Evolutionary conservation across 495 filamentous ascomycete genomes (phyloP).

Genomic region (Chaetomidium leptoderma): DNA sequence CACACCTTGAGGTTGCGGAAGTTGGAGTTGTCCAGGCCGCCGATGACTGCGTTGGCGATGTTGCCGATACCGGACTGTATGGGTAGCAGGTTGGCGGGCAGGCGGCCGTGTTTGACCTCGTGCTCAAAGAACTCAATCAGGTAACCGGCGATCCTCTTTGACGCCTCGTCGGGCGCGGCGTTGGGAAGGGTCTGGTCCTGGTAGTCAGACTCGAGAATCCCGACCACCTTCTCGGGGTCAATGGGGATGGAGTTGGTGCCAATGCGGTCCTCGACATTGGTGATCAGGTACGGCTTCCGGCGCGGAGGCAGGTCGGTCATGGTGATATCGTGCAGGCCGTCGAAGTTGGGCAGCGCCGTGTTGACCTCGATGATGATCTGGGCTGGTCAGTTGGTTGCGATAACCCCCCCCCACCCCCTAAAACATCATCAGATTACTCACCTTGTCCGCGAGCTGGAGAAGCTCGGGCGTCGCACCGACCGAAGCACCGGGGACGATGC

Average conservation of each 20-base stretch:
- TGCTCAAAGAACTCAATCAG: conserved; percentile 82
- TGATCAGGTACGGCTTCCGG: conserved; percentile 83
- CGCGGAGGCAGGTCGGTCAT: conserved; percentile 76
- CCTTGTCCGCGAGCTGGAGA: conserved; percentile 83
- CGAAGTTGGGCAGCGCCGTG: conserved; percentile 76
- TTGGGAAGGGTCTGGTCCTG: conserved; percentile 78
- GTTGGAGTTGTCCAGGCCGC: conserved; percentile 75
- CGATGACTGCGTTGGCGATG: conserved; percentile 90
- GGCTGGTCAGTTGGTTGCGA: too few species aligned
- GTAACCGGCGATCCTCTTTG: conserved; percentile 69
- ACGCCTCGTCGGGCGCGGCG: conserved; percentile 66
- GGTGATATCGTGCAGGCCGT: conserved; percentile 88
- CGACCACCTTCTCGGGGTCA: conserved; percentile 83
- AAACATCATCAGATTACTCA: too few species aligned
- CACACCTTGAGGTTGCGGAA: conserved; percentile 87
- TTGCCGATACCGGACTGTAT: conserved; percentile 90
- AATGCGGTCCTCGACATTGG: conserved; percentile 73
- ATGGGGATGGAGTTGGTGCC: conserved; percentile 81
- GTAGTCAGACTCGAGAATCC: conserved; percentile 80
- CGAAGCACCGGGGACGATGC: conserved; percentile 82
- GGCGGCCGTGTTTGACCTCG: conserved; percentile 70
- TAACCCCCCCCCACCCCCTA: too few species aligned
- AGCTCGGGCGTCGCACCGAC: conserved; percentile 85
- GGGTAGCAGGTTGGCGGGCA: conserved; percentile 74
- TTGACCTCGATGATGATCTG: conserved; percentile 90